phyloP scores from a whole-genome alignment of 2,329 filamentous ascomycete genomes.

The Fusarium sp. region DNA sequence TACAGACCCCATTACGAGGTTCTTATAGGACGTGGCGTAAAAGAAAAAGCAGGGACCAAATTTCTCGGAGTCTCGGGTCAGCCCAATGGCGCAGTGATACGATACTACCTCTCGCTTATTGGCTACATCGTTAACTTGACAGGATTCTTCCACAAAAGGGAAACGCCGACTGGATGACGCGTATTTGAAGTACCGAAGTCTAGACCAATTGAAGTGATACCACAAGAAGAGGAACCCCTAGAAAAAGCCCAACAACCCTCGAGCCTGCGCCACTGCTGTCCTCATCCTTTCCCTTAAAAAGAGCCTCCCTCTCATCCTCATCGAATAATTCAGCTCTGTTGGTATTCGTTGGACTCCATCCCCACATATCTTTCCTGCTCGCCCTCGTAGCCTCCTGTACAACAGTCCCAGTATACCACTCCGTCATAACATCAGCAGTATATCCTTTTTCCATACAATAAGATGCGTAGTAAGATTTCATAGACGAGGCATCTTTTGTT shows the following conservation, averaged over 20 bases:
- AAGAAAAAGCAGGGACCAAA: not conserved
- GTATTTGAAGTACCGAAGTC: not conserved
- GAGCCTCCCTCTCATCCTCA: not conserved
- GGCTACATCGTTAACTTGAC: too few species aligned
- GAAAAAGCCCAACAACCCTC: not conserved
- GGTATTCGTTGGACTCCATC: not conserved
- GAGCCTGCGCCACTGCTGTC: not conserved
- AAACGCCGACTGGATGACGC: not conserved
- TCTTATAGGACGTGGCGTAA: not conserved
- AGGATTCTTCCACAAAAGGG: too few species aligned
- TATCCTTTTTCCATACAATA: conserved; percentile 7
- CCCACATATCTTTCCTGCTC: not conserved
- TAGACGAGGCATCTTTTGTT: not conserved
- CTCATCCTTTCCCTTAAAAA: not conserved
- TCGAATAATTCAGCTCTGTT: not conserved
- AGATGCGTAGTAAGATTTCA: conserved; percentile 7
- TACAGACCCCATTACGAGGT: not conserved
- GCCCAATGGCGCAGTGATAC: not conserved
- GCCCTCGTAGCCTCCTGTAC: not conserved
- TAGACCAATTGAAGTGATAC: not conserved
- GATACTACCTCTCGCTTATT: too few species aligned
- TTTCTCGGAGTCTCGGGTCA: not conserved
- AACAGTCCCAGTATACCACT: conserved; percentile 5
- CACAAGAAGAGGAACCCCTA: not conserved
- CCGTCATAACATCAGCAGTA: not conserved